Percentiles rank a stretch among this genome's conserved stretches.
Evolutionary conservation across 352 stramenopile species (phyloP).

Genomic region (Aphanomyces astaci): DNA sequence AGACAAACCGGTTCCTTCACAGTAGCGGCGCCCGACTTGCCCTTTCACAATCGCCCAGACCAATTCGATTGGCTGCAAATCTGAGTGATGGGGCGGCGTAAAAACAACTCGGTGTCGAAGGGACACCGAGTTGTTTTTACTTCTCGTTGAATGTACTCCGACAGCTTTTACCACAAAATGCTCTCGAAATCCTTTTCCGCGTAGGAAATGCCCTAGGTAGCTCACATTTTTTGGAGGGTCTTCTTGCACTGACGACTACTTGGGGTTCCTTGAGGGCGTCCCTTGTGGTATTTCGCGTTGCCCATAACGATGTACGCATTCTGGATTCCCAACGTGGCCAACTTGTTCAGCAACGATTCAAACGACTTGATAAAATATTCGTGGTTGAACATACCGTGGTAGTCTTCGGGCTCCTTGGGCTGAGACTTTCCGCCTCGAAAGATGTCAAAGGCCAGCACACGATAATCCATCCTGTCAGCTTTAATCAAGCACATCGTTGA

Average conservation of each 20-base stretch:
- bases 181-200: slow-evolving; percentile 3
- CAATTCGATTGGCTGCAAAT: slow-evolving; percentile 28
- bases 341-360: background rate
- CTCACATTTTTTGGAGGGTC: background rate
- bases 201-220: background rate
- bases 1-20: slow-evolving; percentile 1
- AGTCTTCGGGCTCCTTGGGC: background rate
- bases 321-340: background rate
- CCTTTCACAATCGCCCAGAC: slow-evolving; percentile 28
- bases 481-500: slow-evolving; percentile 9
- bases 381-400: slow-evolving; percentile 28
- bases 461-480: background rate
- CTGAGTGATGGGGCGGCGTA: too few species aligned
- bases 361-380: slow-evolving; percentile 25
- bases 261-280: background rate
- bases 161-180: slow-evolving; percentile 7
- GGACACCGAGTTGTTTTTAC: background rate
- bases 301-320: slow-evolving; percentile 25
- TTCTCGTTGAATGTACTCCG: slow-evolving; percentile 1
- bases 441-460: slow-evolving; percentile 14
- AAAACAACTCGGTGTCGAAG: slow-evolving; percentile 17
- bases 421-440: slow-evolving; percentile 25
- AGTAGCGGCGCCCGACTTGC: slow-evolving; percentile 23
- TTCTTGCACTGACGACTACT: background rate
- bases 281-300: slow-evolving; percentile 26